Evolutionary conservation across 768 basidiomycete genomes (phyloP), one percentile per base, ranked within the genome.

Genomic region (Mycena capillaripes): DNA sequence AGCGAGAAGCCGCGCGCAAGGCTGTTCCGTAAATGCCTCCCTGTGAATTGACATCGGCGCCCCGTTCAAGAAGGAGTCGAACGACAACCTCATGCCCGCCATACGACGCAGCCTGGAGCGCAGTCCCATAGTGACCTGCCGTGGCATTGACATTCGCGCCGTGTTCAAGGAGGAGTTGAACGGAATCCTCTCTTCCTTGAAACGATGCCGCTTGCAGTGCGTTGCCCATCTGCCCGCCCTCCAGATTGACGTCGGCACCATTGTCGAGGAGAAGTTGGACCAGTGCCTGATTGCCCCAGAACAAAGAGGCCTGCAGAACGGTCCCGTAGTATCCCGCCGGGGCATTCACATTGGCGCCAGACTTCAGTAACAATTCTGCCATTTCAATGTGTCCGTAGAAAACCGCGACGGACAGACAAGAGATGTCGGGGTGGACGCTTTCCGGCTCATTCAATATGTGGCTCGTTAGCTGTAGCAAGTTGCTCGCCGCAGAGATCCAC

Each of bases 91-190:
- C 27, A 19, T 53, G 52, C 52, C 52, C 52, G 52, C 52, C 52
- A 53, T 30, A 53, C 29, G 52, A 53, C 29, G 52, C 52, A 53
- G 27, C 52, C 52, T 29, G 52, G 29, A 53, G 52, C 29, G 27
- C 52, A 53, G 52, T 53, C 29, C 27, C 52, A 27, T 29, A 53
- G 52, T 53, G 42, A 42, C 42, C 42, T 42, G 42, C 42, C 42
- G 16, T 42, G 42, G 42, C 42, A 42, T 42, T 42, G 17, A 42
- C 42, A 30, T 53, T 53, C 27, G 29, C 55, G 34, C 34, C 55
- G 34, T 57, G 55, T n/a, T 57, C 48, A 50, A 50, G 34, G 21
- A 34, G 55, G 55, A 57, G 17, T 57, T 36, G 55, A 57, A 57
- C 55, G 21, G 21, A 36, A 32, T 34, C 34, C 55, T 32, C 32